Percentiles rank a stretch among this genome's conserved stretches.
phyloP scores from a whole-genome alignment of 371 early-diverging fungal species.

The Rhizopus sp. region DNA sequence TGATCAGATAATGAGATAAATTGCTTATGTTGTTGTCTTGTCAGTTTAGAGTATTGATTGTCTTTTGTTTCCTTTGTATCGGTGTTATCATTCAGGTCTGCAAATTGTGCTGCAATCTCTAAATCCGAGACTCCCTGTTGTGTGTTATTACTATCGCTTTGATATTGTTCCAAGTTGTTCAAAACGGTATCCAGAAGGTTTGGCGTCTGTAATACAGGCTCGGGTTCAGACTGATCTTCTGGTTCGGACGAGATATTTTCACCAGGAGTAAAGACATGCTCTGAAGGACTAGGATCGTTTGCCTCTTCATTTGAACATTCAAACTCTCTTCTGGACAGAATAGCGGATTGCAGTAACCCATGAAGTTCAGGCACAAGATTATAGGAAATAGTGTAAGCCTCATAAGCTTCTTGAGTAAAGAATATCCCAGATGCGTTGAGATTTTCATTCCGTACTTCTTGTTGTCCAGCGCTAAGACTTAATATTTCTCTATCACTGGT shows the following conservation, averaged over 20 bases:
- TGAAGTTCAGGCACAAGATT: background rate
- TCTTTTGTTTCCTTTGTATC: background rate
- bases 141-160: background rate
- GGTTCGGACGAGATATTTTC: too few species aligned
- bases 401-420: constrained; percentile 3
- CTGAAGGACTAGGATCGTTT: background rate
- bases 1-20: constrained; percentile 6
- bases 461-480: background rate
- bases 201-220: too few species aligned
- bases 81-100: background rate
- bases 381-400: background rate
- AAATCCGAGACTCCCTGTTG: constrained; percentile 9
- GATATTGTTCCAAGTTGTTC: too few species aligned
- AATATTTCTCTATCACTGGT: background rate
- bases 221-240: too few species aligned
- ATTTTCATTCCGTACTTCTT: background rate
- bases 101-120: constrained; percentile 16
- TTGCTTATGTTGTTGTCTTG: constrained; percentile 6
- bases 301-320: background rate
- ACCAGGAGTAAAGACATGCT: too few species aligned
- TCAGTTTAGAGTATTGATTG: constrained; percentile 1
- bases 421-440: background rate
- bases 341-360: background rate
- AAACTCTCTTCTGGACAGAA: background rate
- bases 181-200: too few species aligned